Base-by-base conservation (phyloP, 148 eudicot species). In the Limonium bicolor region DNA sequence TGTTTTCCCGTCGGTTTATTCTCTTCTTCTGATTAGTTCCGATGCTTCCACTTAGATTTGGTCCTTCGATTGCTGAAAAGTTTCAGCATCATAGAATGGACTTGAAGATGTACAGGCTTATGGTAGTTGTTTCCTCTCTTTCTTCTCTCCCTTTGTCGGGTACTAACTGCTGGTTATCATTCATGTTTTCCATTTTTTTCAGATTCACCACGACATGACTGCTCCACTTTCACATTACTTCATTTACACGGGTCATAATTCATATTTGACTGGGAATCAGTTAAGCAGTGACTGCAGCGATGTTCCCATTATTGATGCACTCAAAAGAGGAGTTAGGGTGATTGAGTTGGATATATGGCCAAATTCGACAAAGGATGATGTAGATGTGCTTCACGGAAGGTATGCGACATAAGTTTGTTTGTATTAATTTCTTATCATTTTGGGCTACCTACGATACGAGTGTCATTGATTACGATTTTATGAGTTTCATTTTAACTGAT, bases 341-440 rank as follows among this genome's bases (percentile, higher is more conserved):
- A 79, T 87, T 22, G 94, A 87, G 67, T 82, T 87, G 43, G 96
- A 87, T 67, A 36, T 87, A 9, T 87, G 96, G 96, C 85, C 94
- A 37, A 82, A 69, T 43, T 61, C 78, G 25, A 33, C 68, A 5
- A 71, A 67, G 50, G 85, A 74, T 56, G 63, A 65, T 34, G 71
- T 87, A 32, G 59, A 66, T 34, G 94, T 87, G 59, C 64, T 70
- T 54, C 96, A 87, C 61, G 80, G 90, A 69, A 59, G 93, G 93
- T 82, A 46, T 19, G 40, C 5, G n/a, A n/a, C 14, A 27, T 39
- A 22, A 2, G 8, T 20, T 28, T 20, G n/a, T 11, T 18, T 30
- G n/a, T 20, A 4, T 6, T 40, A 28, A 25, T 11, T 40, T 47
- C 24, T 26, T 6, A 21, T 50, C 24, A 1, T 1, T 17, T 37